Evolutionary conservation across 495 filamentous ascomycete genomes (phyloP).

Genomic region (Talaromyces stipitatus): DNA sequence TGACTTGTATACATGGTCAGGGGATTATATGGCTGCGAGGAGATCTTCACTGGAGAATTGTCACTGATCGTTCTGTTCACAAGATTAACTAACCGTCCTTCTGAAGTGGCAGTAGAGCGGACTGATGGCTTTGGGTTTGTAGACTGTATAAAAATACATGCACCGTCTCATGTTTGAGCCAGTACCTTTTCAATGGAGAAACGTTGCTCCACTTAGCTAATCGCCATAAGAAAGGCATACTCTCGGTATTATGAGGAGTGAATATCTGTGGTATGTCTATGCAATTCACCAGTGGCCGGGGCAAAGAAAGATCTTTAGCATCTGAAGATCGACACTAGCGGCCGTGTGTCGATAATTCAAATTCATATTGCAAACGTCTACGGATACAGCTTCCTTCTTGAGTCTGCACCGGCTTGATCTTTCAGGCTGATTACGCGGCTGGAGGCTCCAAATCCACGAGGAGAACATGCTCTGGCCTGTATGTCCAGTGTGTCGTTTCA

Average conservation of each 20-base stretch:
- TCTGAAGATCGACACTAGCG: conserved; percentile 1
- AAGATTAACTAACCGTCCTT: background rate
- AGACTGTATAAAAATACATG: too few species aligned
- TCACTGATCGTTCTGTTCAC: background rate
- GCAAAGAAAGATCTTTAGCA: background rate
- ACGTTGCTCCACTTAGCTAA: conserved; percentile 5
- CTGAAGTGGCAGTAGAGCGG: background rate
- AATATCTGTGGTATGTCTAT: conserved; percentile 15
- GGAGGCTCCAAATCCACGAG: conserved; percentile 19
- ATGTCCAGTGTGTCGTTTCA: conserved; percentile 1
- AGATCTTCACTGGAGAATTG: background rate
- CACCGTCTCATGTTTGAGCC: too few species aligned
- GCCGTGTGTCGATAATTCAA: conserved; percentile 15
- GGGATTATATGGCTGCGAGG: conserved; percentile 10
- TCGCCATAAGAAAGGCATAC: conserved; percentile 10
- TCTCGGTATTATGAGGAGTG: conserved; percentile 10
- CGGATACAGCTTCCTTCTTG: conserved; percentile 28
- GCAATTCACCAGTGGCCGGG: conserved; percentile 10
- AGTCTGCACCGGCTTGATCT: conserved; percentile 28
- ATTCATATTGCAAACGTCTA: conserved; percentile 21
- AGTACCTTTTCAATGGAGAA: background rate
- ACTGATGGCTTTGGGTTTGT: too few species aligned
- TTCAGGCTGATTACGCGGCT: conserved; percentile 43
- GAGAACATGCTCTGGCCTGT: background rate
- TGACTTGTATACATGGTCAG: conserved; percentile 9